Percentiles rank a stretch among this genome's conserved stretches.
Evolutionary conservation across 2,329 filamentous ascomycete species (phyloP).

Genomic region (Akanthomyces muscarius): DNA sequence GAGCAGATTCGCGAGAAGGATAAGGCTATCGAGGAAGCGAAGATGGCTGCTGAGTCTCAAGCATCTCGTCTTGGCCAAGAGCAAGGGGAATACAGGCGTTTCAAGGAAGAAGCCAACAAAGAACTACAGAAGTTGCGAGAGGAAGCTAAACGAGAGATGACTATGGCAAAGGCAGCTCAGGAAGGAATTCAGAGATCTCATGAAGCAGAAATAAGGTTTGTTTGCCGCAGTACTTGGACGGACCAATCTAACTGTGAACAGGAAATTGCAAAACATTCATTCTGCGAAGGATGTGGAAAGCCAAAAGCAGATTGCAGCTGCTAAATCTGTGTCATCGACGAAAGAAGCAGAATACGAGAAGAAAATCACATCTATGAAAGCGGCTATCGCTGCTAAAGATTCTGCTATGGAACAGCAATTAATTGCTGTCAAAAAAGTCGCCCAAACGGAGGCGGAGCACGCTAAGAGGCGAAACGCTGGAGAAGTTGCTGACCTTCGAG

Average conservation of each 20-base stretch:
- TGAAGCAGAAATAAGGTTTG: slow-evolving; percentile 58
- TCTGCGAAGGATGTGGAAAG: slow-evolving; percentile 26
- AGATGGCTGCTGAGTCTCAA: slow-evolving; percentile 44
- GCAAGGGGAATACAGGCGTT: slow-evolving; percentile 65
- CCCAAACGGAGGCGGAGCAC: slow-evolving; percentile 48
- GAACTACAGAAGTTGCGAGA: slow-evolving; percentile 40
- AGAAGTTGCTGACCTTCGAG: slow-evolving; percentile 60
- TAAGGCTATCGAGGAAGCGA: slow-evolving; percentile 43
- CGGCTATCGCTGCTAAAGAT: slow-evolving; percentile 11
- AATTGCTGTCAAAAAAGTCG: slow-evolving; percentile 43
- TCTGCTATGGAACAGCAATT: slow-evolving; percentile 38
- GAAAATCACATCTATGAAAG: slow-evolving; percentile 9
- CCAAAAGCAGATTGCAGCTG: slow-evolving; percentile 26
- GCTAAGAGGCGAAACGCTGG: slow-evolving; percentile 50
- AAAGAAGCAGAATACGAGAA: slow-evolving; percentile 35
- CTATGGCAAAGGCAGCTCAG: slow-evolving; percentile 47
- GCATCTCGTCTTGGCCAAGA: slow-evolving; percentile 64
- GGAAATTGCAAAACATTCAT: slow-evolving; percentile 33
- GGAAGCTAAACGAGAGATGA: slow-evolving; percentile 43
- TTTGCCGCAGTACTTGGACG: neutral
- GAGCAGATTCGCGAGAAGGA: slow-evolving; percentile 72
- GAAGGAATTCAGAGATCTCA: slow-evolving; percentile 68
- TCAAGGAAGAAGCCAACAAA: slow-evolving; percentile 53
- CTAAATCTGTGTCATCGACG: slow-evolving; percentile 22
- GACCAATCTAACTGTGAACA: slow-evolving; percentile 23